Conservation (phyloP, 2,329 filamentous ascomycete genomes). For the Aspergillus ibericus region DNA sequence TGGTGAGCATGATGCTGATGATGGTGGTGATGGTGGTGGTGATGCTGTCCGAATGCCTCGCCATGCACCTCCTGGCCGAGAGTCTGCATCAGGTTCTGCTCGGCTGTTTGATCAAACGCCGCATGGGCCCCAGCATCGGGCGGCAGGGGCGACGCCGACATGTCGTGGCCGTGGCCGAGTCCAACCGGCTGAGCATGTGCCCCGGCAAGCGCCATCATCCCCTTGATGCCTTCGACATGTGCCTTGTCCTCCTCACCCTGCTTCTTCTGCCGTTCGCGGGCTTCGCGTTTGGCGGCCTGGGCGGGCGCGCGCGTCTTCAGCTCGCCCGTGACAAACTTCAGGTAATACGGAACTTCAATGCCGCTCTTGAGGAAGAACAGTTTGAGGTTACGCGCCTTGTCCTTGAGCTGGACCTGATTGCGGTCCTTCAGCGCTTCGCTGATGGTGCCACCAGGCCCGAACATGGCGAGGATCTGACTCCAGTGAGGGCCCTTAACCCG, state of each 20-base stretch:
- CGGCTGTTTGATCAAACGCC: constrained; percentile 41
- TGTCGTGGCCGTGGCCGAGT: constrained; percentile 30
- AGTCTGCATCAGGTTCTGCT: constrained; percentile 47
- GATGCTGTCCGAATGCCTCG: constrained; percentile 35
- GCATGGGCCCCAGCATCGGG: constrained; percentile 34
- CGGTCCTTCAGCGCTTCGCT: constrained; percentile 83
- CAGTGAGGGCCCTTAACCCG: constrained; percentile 88
- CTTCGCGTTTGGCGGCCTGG: constrained; percentile 52
- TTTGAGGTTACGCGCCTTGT: constrained; percentile 87
- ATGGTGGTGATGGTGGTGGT: constrained; percentile 33
- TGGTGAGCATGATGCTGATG: constrained; percentile 28
- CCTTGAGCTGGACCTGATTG: constrained; percentile 88
- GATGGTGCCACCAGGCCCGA: constrained; percentile 75
- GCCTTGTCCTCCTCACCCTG: constrained; percentile 50
- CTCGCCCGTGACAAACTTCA: constrained; percentile 86
- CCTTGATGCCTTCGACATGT: constrained; percentile 49
- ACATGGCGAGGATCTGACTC: constrained; percentile 85
- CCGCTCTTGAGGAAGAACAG: constrained; percentile 89
- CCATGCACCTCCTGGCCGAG: constrained; percentile 44
- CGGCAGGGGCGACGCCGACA: constrained; percentile 41
- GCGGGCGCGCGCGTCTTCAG: constrained; percentile 80
- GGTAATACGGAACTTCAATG: constrained; percentile 84
- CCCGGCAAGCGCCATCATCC: constrained; percentile 49
- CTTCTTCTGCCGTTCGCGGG: constrained; percentile 48
- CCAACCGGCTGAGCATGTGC: constrained; percentile 38